Evolutionary conservation across 1,284 basidiomycete genomes (phyloP).

Genomic region (Mycena sp.): DNA sequence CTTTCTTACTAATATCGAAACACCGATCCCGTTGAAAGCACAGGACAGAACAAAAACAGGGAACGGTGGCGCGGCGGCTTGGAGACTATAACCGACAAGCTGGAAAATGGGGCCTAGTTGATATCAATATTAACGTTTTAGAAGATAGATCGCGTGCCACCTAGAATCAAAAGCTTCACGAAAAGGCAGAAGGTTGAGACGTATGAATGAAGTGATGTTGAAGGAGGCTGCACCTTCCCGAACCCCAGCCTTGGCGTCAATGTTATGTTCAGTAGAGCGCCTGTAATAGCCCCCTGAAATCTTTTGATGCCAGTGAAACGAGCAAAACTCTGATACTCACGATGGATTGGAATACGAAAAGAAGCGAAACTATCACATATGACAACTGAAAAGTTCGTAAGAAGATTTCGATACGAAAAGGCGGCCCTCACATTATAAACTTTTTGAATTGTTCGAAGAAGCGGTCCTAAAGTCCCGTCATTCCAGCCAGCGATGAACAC

Average conservation of each 20-base stretch:
- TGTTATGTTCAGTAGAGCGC: constrained; percentile 57
- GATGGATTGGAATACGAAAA: constrained; percentile 61
- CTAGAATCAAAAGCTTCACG: constrained; percentile 21
- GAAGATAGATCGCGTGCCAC: not conserved
- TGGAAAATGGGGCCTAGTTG: constrained; percentile 38
- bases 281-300: constrained; percentile 54
- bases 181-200: not conserved
- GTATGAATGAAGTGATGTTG: no score
- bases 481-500: constrained; percentile 29
- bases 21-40: constrained; percentile 23
- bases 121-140: not conserved
- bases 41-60: constrained; percentile 24
- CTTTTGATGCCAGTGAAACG: not conserved
- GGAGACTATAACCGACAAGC: constrained; percentile 27
- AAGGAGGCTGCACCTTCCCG: constrained; percentile 50
- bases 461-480: constrained; percentile 28
- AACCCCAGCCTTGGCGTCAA: constrained; percentile 62
- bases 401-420: not conserved
- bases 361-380: constrained; percentile 56
- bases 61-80: constrained; percentile 26
- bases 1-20: constrained; percentile 24
- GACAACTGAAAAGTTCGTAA: constrained; percentile 42
- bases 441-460: constrained; percentile 38
- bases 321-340: constrained; percentile 42
- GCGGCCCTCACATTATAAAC: constrained; percentile 52